Conservation (phyloP, 208 protist species). For the Acanthamoeba lenticulata region DNA sequence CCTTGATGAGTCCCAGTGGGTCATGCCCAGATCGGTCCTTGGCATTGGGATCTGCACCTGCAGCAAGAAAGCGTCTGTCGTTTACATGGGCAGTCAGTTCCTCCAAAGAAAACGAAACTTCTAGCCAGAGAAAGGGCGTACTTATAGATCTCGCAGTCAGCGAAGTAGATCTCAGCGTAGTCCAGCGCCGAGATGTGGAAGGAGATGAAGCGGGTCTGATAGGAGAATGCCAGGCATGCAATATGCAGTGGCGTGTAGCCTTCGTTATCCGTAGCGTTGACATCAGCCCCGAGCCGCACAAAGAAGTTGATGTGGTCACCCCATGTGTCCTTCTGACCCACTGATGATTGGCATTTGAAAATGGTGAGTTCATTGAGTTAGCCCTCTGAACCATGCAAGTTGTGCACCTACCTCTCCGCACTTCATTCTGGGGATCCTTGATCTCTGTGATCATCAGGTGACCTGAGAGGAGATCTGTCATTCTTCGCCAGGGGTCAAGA, state of each 20-base stretch:
- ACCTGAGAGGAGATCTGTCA: neutral
- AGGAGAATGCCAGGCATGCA: neutral
- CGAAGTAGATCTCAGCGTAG: conserved; percentile 12
- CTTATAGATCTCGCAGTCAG: neutral
- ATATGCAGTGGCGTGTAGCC: conserved; percentile 10
- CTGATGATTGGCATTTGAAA: neutral
- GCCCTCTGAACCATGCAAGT: neutral
- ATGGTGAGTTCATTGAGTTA: too few relatives aligned
- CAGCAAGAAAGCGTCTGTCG: neutral
- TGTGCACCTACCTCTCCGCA: neutral
- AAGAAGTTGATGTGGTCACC: neutral
- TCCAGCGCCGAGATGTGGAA: conserved; percentile 5
- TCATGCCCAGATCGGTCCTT: neutral
- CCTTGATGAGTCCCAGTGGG: neutral
- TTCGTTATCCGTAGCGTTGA: neutral
- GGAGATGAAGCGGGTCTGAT: neutral
- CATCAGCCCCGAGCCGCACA: neutral
- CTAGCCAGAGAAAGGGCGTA: too few relatives aligned
- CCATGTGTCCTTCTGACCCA: neutral
- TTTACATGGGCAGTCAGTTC: neutral
- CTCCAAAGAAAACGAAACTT: too few relatives aligned
- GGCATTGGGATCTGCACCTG: neutral
- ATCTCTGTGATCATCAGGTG: neutral
- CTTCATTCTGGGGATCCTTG: neutral
- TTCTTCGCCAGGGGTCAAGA: too few relatives aligned